Evolutionary conservation across 208 protist genomes (phyloP), one percentile per base, ranked within the genome.

Genomic region (Angomonas deanei): DNA sequence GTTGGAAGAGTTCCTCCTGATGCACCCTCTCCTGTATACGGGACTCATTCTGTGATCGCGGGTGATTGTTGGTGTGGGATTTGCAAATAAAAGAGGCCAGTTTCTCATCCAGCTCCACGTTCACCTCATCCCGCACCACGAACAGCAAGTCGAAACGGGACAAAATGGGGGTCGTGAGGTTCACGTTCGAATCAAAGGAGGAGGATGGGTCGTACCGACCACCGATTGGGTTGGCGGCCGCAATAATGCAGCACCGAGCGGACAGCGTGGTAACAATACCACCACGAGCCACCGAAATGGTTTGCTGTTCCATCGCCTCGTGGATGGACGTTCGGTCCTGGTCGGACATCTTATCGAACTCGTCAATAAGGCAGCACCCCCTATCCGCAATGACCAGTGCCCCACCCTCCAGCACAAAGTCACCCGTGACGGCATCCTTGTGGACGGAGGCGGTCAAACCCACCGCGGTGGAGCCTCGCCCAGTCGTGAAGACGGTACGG

Each of bases 281-380:
- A 57, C 97, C 99, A 74, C 99, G 98, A 13, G 98, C 98, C 54
- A 99, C 98, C 17, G 97, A 99, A 55, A 99, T 99, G 42, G 88
- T 98, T 82, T 99, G 99, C 92, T 99, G 98, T 80, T 99, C 98
- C 99, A 99, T 99, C 24, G 98, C 98, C 83, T 99, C 98, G 75
- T 99, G 98, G 59, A 99, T 99, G 19, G 89, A 98, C 3, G 97
- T 99, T 55, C 96, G 80, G 62, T 97, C 96, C 67, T 97, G 83
- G 61, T 99, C 98, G 39, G 90, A 98, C 99, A 99, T 99, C 80
- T 99, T 99, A 82, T 99, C 99, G 72, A 99, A 99, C 86, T 99
- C 99, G 77, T 99, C 99, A 69, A 99, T 99, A 47, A 99, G 80
- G 76, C 98, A 99, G 47, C 99, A 96, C 39, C 98, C 98, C 15